Conservation (phyloP, 768 basidiomycete genomes). For the Panaeolus papilionaceus region DNA sequence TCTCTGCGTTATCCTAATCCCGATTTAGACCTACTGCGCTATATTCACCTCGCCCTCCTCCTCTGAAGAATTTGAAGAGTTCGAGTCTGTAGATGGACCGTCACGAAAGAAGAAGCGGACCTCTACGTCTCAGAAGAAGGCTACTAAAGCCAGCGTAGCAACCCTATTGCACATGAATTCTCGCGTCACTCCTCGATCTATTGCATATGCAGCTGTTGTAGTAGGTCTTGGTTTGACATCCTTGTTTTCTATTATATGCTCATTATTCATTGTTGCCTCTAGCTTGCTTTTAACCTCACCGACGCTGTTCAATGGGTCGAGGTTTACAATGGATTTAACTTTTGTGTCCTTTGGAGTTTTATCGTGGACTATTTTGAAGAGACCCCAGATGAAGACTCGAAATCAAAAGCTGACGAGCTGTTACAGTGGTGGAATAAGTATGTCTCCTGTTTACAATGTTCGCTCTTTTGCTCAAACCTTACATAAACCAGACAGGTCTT, state of each 20-base stretch:
- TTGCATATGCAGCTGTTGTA: slow-evolving; percentile 36
- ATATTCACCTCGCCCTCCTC: slow-evolving; percentile 13
- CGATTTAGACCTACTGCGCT: slow-evolving; percentile 21
- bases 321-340: slow-evolving; percentile 29
- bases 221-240: slow-evolving; percentile 26
- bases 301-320: slow-evolving; percentile 27
- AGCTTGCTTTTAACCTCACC: slow-evolving; percentile 5
- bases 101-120: slow-evolving; percentile 16
- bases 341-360: slow-evolving; percentile 29
- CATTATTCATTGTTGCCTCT: slow-evolving; percentile 23
- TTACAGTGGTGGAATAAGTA: slow-evolving; percentile 21
- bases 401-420: slow-evolving; percentile 6
- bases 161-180: slow-evolving; percentile 24
- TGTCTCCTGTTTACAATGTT: not conserved
- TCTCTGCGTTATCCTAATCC: slow-evolving; percentile 14
- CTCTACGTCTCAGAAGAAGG: slow-evolving; percentile 19
- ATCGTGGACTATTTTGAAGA: slow-evolving; percentile 35
- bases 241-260: not conserved
- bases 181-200: slow-evolving; percentile 29
- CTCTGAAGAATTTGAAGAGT: slow-evolving; percentile 19
- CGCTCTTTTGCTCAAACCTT: slow-evolving; percentile 11
- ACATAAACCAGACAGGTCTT: slow-evolving; percentile 18
- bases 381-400: not conserved
- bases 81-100: slow-evolving; percentile 22
- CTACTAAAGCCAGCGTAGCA: slow-evolving; percentile 24